Percentiles rank a stretch among this genome's conserved stretches.
phyloP scores from a whole-genome alignment of 2,329 filamentous ascomycete genomes.

The Lachnellula cervina region DNA sequence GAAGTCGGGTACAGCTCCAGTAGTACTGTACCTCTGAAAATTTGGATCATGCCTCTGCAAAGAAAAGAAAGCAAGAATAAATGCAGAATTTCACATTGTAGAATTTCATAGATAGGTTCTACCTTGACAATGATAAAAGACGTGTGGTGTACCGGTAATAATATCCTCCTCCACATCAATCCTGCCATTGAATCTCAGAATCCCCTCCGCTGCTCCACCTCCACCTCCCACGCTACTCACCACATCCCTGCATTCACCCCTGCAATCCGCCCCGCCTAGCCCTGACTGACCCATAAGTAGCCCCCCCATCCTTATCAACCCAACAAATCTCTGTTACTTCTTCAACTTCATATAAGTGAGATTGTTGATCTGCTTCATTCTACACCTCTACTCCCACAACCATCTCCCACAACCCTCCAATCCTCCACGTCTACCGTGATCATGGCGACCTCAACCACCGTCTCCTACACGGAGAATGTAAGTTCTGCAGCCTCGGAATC shows the following conservation, averaged over 20 bases:
- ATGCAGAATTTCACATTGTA: not conserved
- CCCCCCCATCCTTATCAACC: conserved; percentile 3
- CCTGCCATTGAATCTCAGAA: not conserved
- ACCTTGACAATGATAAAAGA: not conserved
- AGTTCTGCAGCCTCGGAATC: conserved; percentile 21
- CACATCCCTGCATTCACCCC: not conserved
- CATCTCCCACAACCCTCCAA: not conserved
- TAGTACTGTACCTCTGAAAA: conserved; percentile 3
- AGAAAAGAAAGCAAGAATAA: not conserved
- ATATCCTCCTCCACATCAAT: not conserved
- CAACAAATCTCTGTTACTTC: not conserved
- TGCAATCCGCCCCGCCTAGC: not conserved
- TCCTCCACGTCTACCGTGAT: conserved; percentile 16
- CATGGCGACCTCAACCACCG: conserved; percentile 29
- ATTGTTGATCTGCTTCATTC: not conserved
- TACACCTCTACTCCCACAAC: not conserved
- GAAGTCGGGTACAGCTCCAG: not conserved
- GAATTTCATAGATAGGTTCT: not conserved
- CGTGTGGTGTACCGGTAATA: not conserved
- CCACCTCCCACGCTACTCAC: not conserved
- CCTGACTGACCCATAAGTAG: not conserved
- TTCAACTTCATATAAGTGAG: not conserved
- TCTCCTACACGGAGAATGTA: conserved; percentile 38
- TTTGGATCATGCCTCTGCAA: not conserved
- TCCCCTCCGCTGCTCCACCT: not conserved